phyloP scores from a whole-genome alignment of 768 basidiomycete species.

The Amanita thiersii region DNA sequence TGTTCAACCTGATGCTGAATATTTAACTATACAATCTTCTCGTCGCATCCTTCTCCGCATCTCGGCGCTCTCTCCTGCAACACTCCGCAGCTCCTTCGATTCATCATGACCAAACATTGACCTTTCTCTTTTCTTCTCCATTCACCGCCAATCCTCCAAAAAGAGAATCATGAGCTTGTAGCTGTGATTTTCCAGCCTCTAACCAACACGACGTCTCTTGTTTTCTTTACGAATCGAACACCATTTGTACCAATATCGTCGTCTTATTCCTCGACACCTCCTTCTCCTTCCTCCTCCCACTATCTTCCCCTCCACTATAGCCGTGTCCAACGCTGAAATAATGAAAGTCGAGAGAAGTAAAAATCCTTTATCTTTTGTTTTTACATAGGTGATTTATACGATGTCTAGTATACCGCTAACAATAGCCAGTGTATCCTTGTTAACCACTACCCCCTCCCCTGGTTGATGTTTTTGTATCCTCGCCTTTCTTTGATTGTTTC shows the following conservation, averaged over 20 bases:
- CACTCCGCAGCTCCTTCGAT: not conserved
- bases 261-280: too few relatives aligned
- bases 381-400: not conserved
- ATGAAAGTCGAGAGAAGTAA: not conserved
- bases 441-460: not conserved
- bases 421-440: not conserved
- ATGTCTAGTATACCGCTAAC: not conserved
- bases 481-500: not conserved
- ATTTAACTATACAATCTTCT: too few relatives aligned
- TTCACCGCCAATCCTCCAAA: not conserved
- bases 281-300: not conserved
- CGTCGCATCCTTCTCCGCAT: too few relatives aligned
- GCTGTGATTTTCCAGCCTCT: too few relatives aligned
- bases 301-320: too few relatives aligned
- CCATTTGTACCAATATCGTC: too few relatives aligned
- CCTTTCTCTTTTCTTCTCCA: not conserved
- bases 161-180: not conserved
- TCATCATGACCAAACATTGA: not conserved
- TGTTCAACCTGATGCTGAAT: too few relatives aligned
- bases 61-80: too few relatives aligned
- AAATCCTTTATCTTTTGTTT: not conserved
- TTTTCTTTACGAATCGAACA: too few relatives aligned
- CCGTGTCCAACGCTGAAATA: too few relatives aligned
- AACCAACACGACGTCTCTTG: too few relatives aligned
- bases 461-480: too few relatives aligned